phyloP scores from a whole-genome alignment of 2,329 filamentous ascomycete genomes.

The Alternaria arbusti region DNA sequence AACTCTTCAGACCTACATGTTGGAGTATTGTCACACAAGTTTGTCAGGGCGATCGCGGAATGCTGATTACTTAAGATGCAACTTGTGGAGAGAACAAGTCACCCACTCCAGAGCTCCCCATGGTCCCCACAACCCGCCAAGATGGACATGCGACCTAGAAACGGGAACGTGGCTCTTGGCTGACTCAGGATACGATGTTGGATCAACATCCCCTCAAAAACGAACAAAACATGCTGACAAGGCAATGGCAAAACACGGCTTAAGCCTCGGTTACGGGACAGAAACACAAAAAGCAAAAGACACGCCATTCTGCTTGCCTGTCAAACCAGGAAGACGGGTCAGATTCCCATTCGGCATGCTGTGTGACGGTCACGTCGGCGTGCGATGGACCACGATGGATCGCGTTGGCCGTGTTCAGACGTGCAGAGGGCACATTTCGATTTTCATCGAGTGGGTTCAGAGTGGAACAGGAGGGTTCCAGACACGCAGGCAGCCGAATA shows the following conservation, averaged over 20 bases:
- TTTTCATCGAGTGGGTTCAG: conserved; percentile 1
- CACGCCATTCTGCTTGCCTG: conserved; percentile 5
- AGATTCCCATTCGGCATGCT: conserved; percentile 19
- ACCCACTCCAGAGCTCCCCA: background rate
- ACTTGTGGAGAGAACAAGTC: background rate
- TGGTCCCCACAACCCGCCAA: background rate
- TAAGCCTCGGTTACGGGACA: background rate
- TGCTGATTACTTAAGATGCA: background rate
- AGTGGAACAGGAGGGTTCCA: conserved; percentile 1
- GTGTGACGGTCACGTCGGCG: conserved; percentile 2
- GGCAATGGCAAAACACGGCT: conserved; percentile 6
- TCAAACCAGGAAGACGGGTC: conserved; percentile 24
- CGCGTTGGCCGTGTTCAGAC: conserved; percentile 5
- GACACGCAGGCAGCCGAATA: background rate
- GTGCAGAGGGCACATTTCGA: conserved; percentile 1
- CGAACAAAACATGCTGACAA: background rate
- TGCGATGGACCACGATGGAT: background rate
- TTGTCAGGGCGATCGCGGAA: background rate
- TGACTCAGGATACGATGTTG: background rate
- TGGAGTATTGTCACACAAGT: background rate
- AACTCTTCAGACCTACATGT: background rate
- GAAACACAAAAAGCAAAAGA: conserved; percentile 4
- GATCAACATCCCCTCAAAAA: background rate
- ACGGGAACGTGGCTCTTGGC: background rate
- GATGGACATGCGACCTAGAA: background rate